Conservation (phyloP, 75 land plant species). For the Selaginella tamariscina region DNA sequence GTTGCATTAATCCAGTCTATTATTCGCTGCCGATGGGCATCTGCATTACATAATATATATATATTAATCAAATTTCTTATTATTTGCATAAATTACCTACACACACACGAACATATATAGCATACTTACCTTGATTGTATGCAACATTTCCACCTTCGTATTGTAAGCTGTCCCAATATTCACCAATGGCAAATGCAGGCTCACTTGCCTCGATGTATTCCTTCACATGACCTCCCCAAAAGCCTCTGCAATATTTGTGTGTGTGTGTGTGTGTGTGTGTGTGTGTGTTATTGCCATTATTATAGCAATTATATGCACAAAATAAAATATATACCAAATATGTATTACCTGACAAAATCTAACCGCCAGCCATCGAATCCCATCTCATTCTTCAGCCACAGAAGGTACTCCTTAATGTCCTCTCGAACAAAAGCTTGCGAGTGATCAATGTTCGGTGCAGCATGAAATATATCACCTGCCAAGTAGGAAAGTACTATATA, state of each 20-base stretch:
- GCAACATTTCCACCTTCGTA: conserved; percentile 58
- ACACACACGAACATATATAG: conserved; percentile 3
- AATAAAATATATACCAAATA: not conserved
- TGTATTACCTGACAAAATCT: conserved; percentile 60
- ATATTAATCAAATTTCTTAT: too few relatives aligned
- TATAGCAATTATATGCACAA: not conserved
- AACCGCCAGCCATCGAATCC: conserved; percentile 90
- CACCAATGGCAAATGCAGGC: conserved; percentile 73
- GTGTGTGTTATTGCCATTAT: not conserved
- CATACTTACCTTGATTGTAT: conserved; percentile 59
- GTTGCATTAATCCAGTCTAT: conserved; percentile 81
- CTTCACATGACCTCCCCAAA: conserved; percentile 67
- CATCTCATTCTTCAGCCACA: conserved; percentile 65
- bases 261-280: not conserved
- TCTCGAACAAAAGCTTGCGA: conserved; percentile 65
- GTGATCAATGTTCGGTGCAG: conserved; percentile 87
- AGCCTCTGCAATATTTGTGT: conserved; percentile 38
- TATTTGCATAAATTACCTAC: not conserved
- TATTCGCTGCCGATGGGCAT: conserved; percentile 70
- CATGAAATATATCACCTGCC: conserved; percentile 69
- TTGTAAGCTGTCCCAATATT: conserved; percentile 69
- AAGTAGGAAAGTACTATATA: not conserved
- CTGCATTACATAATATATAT: conserved; percentile 19
- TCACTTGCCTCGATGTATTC: conserved; percentile 66
- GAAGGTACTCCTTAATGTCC: conserved; percentile 62